phyloP scores from a whole-genome alignment of 306 rosid species.

The Vigna mungo region DNA sequence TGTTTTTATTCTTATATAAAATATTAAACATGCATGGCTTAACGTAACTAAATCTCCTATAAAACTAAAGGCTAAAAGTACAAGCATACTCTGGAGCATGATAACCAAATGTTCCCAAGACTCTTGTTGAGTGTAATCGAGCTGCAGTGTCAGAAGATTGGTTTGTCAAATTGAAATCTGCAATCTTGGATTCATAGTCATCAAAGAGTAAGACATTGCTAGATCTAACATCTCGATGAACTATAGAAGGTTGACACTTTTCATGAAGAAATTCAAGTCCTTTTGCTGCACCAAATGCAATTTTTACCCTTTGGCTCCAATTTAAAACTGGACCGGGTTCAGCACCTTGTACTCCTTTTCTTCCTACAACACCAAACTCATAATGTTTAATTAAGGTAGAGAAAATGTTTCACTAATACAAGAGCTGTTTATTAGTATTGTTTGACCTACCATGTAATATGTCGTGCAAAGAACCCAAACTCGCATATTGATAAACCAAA shows the following conservation, averaged over 20 bases:
- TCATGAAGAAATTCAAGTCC: conserved; percentile 91
- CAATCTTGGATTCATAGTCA: conserved; percentile 69
- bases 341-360: conserved; percentile 94
- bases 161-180: conserved; percentile 83
- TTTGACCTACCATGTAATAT: conserved; percentile 70
- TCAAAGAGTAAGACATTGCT: conserved; percentile 85
- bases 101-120: conserved; percentile 92
- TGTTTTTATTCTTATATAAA: neutral
- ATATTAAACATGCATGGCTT: neutral
- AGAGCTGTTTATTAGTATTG: neutral
- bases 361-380: conserved; percentile 59
- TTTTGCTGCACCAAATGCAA: conserved; percentile 90
- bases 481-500: conserved; percentile 77
- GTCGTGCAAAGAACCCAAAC: conserved; percentile 87
- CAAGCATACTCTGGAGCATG: conserved; percentile 95
- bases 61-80: conserved; percentile 13
- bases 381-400: conserved; percentile 13
- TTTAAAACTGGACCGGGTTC: conserved; percentile 85
- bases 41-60: neutral
- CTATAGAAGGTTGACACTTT: conserved; percentile 81
- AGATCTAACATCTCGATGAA: conserved; percentile 85
- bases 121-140: conserved; percentile 88
- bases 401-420: neutral
- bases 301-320: conserved; percentile 82
- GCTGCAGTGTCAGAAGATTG: conserved; percentile 91